Evolutionary conservation across 2,329 filamentous ascomycete genomes (phyloP).

Genomic region (Tolypocladium ophioglossoides): DNA sequence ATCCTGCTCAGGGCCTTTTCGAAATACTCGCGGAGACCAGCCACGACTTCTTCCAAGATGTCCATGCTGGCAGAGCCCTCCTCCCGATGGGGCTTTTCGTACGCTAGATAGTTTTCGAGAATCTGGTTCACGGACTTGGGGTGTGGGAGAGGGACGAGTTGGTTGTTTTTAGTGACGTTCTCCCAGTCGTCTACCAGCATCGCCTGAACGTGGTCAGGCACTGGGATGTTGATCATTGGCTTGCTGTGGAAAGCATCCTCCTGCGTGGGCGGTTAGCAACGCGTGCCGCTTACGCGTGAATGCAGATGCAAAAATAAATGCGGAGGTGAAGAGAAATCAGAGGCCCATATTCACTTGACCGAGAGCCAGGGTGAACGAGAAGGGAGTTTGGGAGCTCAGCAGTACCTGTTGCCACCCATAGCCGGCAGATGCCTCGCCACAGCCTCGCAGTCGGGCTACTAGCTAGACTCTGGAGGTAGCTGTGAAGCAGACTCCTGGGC

Average conservation of each 20-base stretch:
- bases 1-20: slow-evolving; percentile 82
- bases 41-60: slow-evolving; percentile 80
- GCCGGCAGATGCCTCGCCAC: too few species aligned
- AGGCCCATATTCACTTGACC: not conserved
- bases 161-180: slow-evolving; percentile 90
- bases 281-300: not conserved
- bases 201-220: slow-evolving; percentile 85
- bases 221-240: slow-evolving; percentile 74
- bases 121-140: slow-evolving; percentile 65
- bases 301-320: not conserved
- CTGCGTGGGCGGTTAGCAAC: slow-evolving; percentile 34
- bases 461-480: not conserved
- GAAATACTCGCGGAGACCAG: slow-evolving; percentile 86
- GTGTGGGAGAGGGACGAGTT: slow-evolving; percentile 77
- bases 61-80: slow-evolving; percentile 63
- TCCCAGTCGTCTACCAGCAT: slow-evolving; percentile 98
- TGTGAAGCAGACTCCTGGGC: not conserved
- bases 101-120: slow-evolving; percentile 67
- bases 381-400: not conserved
- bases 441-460: too few species aligned
- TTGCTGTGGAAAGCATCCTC: slow-evolving; percentile 80
- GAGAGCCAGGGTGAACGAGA: not conserved
- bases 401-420: not conserved
- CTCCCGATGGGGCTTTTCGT: slow-evolving; percentile 56
- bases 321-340: not conserved